Conservation (phyloP, 2,329 filamentous ascomycete genomes). For the Coleophoma eucalyptorum region DNA sequence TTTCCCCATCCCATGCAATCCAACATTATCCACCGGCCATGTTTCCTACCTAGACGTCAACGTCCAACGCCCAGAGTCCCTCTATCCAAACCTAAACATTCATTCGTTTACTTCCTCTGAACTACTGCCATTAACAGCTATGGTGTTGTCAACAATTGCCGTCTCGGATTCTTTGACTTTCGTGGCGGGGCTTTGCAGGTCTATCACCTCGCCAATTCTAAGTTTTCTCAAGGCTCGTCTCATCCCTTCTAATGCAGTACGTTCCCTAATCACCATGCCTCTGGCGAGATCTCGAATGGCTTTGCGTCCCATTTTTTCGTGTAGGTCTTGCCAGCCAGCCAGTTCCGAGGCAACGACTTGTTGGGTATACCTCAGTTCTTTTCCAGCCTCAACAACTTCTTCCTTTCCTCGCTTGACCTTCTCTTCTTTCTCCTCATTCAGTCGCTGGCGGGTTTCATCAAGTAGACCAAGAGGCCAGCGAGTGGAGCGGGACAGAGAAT, state of each 20-base stretch:
- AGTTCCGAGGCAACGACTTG: constrained; percentile 89
- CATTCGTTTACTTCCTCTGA: too few relatives aligned
- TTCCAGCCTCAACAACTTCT: constrained; percentile 71
- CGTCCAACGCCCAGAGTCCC: too few relatives aligned
- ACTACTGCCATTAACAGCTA: too few relatives aligned
- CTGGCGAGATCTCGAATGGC: constrained; percentile 74
- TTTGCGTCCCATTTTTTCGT: constrained; percentile 71
- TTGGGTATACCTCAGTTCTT: constrained; percentile 86
- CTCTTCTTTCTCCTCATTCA: constrained; percentile 80
- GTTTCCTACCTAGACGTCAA: too few relatives aligned
- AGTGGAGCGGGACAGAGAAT: constrained; percentile 68
- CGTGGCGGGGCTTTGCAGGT: too few relatives aligned
- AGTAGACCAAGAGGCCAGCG: constrained; percentile 79
- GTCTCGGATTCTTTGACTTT: too few relatives aligned
- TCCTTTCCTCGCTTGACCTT: constrained; percentile 66
- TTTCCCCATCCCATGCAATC: too few relatives aligned
- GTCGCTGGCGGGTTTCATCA: constrained; percentile 80
- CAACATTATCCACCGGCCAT: too few relatives aligned
- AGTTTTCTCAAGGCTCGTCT: constrained; percentile 64
- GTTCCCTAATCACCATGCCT: constrained; percentile 77
- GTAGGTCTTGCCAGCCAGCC: constrained; percentile 89
- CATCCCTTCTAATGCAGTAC: constrained; percentile 75
- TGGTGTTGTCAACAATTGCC: too few relatives aligned
- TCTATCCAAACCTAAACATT: too few relatives aligned
- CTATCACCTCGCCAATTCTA: constrained; percentile 4